phyloP scores from a whole-genome alignment of 495 filamentous ascomycete genomes.

The Pseudotulostoma volvatum region DNA sequence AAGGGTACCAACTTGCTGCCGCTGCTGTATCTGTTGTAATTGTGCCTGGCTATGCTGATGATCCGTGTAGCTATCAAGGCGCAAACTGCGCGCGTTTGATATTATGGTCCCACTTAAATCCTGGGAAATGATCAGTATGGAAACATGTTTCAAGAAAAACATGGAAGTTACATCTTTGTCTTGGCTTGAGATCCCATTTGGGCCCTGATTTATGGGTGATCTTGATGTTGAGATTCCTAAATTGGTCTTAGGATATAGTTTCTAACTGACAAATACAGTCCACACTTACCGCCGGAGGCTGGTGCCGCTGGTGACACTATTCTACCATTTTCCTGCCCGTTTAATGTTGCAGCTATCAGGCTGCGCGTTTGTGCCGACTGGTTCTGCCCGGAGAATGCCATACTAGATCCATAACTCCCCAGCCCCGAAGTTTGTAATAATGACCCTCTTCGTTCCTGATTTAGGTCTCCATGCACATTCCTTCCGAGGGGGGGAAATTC shows the following conservation, averaged over 20 bases:
- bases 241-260: background rate
- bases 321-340: slow-evolving; percentile 16
- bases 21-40: slow-evolving; percentile 14
- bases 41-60: slow-evolving; percentile 9
- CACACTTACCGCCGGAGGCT: slow-evolving; percentile 8
- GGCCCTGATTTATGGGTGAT: slow-evolving; percentile 25
- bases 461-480: slow-evolving; percentile 51
- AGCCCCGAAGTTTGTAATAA: slow-evolving; percentile 53
- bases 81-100: slow-evolving; percentile 13
- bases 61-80: slow-evolving; percentile 15
- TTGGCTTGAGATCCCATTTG: slow-evolving; percentile 24
- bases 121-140: no score
- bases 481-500: slow-evolving; percentile 75
- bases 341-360: slow-evolving; percentile 13
- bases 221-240: slow-evolving; percentile 25
- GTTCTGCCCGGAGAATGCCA: slow-evolving; percentile 24
- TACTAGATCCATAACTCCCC: slow-evolving; percentile 34
- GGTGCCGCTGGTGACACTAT: slow-evolving; percentile 18
- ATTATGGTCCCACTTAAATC: slow-evolving; percentile 20
- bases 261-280: background rate
- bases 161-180: slow-evolving; percentile 34
- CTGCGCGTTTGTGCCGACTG: slow-evolving; percentile 16
- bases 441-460: slow-evolving; percentile 45
- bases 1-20: slow-evolving; percentile 29
- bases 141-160: no score